Percentiles rank a stretch among this genome's conserved stretches.
phyloP scores from a whole-genome alignment of 805 yeast genomes.

The Yarrowia deformans region DNA sequence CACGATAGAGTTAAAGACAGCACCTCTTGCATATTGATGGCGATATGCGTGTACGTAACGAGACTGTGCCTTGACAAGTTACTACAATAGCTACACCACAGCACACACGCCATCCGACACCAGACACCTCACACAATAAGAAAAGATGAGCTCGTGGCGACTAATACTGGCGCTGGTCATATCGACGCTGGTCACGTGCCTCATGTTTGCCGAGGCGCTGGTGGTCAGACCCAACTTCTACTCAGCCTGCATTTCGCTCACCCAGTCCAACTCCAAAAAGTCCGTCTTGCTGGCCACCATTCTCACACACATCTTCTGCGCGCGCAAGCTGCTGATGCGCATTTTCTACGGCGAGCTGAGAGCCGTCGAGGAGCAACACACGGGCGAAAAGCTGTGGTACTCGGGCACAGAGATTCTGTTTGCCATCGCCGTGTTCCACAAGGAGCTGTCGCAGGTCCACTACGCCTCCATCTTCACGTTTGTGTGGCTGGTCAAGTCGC shows the following conservation, averaged over 20 bases:
- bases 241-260: constrained; percentile 58
- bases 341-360: constrained; percentile 73
- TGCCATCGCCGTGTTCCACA: constrained; percentile 61
- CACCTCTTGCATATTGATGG: constrained; percentile 7
- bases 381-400: constrained; percentile 68
- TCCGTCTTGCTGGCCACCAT: constrained; percentile 51
- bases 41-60: not conserved
- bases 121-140: too few relatives aligned
- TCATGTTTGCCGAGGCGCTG: constrained; percentile 53
- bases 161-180: constrained; percentile 32
- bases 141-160: constrained; percentile 30
- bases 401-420: constrained; percentile 67
- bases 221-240: constrained; percentile 58
- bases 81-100: not conserved
- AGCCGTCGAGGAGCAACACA: constrained; percentile 76
- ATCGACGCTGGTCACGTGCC: constrained; percentile 49
- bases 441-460: constrained; percentile 52
- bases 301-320: constrained; percentile 41
- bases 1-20: constrained; percentile 29
- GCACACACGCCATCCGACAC: not conserved
- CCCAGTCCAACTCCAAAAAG: constrained; percentile 61
- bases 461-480: constrained; percentile 37
- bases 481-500: constrained; percentile 33
- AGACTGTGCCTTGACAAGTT: not conserved
- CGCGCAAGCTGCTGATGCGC: constrained; percentile 42